Evolutionary conservation across 192 early-diverging fungal species (phyloP).

Genomic region (Diversispora eburnea): DNA sequence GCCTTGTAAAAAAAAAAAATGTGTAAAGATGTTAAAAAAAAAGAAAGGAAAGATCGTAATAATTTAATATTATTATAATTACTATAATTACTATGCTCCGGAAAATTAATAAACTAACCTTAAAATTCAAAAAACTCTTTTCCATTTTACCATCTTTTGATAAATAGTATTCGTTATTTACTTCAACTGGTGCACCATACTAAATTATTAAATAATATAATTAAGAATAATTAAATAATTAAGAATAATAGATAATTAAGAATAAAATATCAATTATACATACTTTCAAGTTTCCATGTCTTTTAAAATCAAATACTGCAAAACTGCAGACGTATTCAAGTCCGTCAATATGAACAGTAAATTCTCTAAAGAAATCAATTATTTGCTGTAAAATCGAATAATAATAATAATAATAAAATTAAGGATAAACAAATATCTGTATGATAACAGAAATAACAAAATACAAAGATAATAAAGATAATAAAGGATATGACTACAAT

Average conservation of each 20-base stretch:
- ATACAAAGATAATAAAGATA: background rate
- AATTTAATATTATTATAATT: background rate
- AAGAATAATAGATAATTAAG: background rate
- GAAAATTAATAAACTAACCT: slow-evolving; percentile 49
- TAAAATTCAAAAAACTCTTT: slow-evolving; percentile 94
- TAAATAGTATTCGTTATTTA: slow-evolving; percentile 54
- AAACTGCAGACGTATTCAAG: slow-evolving; percentile 96
- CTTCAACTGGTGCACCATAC: slow-evolving; percentile 71
- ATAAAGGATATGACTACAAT: slow-evolving; percentile 54
- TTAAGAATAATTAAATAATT: background rate
- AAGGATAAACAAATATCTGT: background rate
- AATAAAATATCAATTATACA: slow-evolving; percentile 3
- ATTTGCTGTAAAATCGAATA: slow-evolving; percentile 40
- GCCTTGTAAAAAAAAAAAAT: slow-evolving; percentile 44
- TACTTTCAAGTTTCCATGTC: slow-evolving; percentile 81
- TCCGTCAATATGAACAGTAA: slow-evolving; percentile 86
- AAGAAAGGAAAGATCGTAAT: background rate
- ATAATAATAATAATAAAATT: background rate
- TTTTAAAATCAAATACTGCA: slow-evolving; percentile 91
- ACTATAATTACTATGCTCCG: no score
- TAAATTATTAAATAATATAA: slow-evolving; percentile 20
- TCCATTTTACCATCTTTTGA: slow-evolving; percentile 98
- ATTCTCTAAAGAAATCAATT: slow-evolving; percentile 94
- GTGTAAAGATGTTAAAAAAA: background rate
- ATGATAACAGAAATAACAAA: background rate